Evolutionary conservation across 257 asterid genomes (phyloP).

Genomic region (Solanum medicagineum): DNA sequence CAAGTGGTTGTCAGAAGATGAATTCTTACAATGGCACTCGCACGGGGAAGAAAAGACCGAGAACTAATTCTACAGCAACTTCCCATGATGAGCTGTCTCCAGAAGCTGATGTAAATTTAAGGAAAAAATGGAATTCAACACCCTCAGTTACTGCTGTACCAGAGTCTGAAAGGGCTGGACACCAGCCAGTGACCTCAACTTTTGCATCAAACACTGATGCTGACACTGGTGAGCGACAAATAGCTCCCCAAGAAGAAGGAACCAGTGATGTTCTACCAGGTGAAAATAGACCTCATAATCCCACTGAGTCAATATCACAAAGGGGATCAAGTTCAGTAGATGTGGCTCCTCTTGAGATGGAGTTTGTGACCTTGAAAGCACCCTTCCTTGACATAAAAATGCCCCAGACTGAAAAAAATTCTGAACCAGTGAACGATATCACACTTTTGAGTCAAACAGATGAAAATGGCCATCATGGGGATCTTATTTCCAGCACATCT

Average conservation of each 20-base stretch:
- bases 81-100: conserved; percentile 2
- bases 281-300: not conserved
- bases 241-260: not conserved
- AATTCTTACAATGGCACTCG: not conserved
- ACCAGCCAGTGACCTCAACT: not conserved
- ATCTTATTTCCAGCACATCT: not conserved
- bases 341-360: not conserved
- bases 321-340: not conserved
- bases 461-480: not conserved
- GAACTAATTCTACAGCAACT: not conserved
- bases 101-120: not conserved
- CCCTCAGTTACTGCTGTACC: conserved; percentile 7
- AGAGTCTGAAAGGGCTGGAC: not conserved
- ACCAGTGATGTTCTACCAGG: not conserved
- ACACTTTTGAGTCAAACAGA: not conserved
- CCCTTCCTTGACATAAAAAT: not conserved
- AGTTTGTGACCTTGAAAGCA: not conserved
- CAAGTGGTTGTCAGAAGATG: conserved; percentile 23
- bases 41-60: not conserved
- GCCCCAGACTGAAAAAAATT: not conserved
- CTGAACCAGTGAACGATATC: not conserved
- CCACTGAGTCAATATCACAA: not conserved
- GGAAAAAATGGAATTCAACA: not conserved
- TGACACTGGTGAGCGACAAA: not conserved
- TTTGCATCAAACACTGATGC: not conserved